Percentiles rank a stretch among this genome's conserved stretches.
These are phyloP conservation scores for Theobroma grandiflorum DNA, from an alignment of 441 rosid genomes.

Conservation along the genomic window DNA sequence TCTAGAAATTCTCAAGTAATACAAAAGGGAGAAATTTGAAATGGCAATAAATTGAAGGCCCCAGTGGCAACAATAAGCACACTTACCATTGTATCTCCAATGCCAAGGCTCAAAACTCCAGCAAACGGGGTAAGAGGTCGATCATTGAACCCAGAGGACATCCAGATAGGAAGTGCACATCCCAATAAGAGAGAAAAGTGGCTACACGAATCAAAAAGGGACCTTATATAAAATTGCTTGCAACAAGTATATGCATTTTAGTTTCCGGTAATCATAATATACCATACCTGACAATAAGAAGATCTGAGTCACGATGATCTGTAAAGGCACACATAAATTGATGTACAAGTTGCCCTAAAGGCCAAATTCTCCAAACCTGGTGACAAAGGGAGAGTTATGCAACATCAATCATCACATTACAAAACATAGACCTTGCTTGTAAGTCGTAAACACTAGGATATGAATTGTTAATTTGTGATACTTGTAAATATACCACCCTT, in stretches of 20 bases:
- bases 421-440: conserved; percentile 9
- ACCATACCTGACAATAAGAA: conserved; percentile 84
- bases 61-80: conserved; percentile 14
- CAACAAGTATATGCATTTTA: conserved; percentile 19
- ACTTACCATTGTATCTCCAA: conserved; percentile 98
- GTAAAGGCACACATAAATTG: conserved; percentile 96
- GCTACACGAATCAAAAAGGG: conserved; percentile 47
- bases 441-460: neutral
- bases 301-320: conserved; percentile 97
- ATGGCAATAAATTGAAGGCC: conserved; percentile 8
- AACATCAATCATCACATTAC: conserved; percentile 19
- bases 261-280: conserved; percentile 8
- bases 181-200: conserved; percentile 96
- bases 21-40: neutral
- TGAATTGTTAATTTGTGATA: neutral
- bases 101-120: conserved; percentile 98
- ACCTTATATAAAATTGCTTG: conserved; percentile 12
- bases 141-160: conserved; percentile 94
- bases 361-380: conserved; percentile 95
- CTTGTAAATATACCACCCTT: neutral
- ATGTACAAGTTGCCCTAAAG: conserved; percentile 79
- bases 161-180: conserved; percentile 98
- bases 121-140: conserved; percentile 96
- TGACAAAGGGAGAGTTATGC: conserved; percentile 32
- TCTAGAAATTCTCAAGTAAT: neutral